Evolutionary conservation across 106 monocot genomes (phyloP).

Genomic region (Iris macrosiphon): DNA sequence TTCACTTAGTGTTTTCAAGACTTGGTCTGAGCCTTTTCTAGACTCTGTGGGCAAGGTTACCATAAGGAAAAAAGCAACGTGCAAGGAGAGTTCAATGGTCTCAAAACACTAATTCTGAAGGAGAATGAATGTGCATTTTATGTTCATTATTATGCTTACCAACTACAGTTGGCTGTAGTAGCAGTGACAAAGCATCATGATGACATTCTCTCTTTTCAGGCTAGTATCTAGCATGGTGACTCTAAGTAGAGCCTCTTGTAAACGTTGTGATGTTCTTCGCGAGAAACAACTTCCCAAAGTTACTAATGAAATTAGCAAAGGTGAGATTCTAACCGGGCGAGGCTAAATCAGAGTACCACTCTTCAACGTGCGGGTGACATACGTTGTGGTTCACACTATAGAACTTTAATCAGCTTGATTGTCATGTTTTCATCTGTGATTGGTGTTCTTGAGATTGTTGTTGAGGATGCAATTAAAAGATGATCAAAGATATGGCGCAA

Average conservation of each 20-base stretch:
- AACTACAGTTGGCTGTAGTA: background rate
- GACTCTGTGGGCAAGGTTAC: conserved; percentile 12
- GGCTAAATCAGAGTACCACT: background rate
- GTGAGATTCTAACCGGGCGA: background rate
- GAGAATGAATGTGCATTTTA: too few species aligned
- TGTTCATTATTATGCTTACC: background rate
- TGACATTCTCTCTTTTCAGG: background rate
- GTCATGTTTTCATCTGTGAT: background rate
- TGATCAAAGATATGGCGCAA: background rate
- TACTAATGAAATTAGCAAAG: background rate
- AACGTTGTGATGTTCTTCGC: background rate
- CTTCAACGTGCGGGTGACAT: too few species aligned
- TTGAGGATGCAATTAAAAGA: background rate
- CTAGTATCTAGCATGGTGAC: background rate
- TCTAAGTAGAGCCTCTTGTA: too few species aligned
- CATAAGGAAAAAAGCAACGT: background rate
- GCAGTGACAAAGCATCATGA: background rate
- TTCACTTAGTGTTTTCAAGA: too few species aligned
- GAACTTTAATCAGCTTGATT: background rate
- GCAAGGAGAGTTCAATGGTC: too few species aligned
- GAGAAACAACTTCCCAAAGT: too few species aligned
- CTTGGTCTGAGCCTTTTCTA: too few species aligned
- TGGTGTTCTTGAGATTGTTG: background rate
- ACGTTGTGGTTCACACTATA: conserved; percentile 1
- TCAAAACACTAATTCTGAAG: too few species aligned